Evolutionary conservation across 2,329 filamentous ascomycete genomes (phyloP), one percentile per base, ranked within the genome.

Genomic region (Thelonectria rubi): DNA sequence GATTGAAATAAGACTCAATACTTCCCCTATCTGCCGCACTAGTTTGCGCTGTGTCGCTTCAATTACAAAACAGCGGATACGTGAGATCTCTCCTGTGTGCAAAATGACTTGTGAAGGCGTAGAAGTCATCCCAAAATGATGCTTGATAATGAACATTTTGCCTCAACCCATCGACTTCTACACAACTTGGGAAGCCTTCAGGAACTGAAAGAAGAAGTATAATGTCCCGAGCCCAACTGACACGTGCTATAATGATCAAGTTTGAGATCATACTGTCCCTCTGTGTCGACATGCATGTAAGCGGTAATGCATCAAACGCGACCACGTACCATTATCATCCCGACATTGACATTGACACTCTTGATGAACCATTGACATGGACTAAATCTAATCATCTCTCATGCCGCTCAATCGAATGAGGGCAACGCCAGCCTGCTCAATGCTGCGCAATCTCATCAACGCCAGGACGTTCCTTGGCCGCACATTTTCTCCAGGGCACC

Each of bases 241-340:
- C 11, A 15, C 14, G 34, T 37, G 34, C 12, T 14, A 15, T 7
- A 14, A 37, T 37, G 12, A 15, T 37, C 34, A 37, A 6, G 6
- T 15, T 37, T 15, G 34, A 37, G 14, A 37, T 37, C 7, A 37
- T 2, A 37, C 5, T 10, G 34, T 15, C 34, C 34, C 11, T 14
- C 15, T 15, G 15, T 11, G 12, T 12, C 17, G 12, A 58, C 30
- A 77, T 77, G 74, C 75, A 73, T 40, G 42, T 76, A 77, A 73
- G 62, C 73, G 69, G 60, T 65, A 56, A 72, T 76, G 74, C 73
- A 73, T 26, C 56, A 76, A 77, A 76, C 75, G 75, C 71, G 72
- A 69, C 18, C 14, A 40, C 18, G 5, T 8, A 4, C 46, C 46
- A 55, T 37, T 37, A 37, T 14, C 34, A 7, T 14, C 34, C 34